Evolutionary conservation across 805 yeast genomes (phyloP).

Genomic region (Barnettozyma pratensis): DNA sequence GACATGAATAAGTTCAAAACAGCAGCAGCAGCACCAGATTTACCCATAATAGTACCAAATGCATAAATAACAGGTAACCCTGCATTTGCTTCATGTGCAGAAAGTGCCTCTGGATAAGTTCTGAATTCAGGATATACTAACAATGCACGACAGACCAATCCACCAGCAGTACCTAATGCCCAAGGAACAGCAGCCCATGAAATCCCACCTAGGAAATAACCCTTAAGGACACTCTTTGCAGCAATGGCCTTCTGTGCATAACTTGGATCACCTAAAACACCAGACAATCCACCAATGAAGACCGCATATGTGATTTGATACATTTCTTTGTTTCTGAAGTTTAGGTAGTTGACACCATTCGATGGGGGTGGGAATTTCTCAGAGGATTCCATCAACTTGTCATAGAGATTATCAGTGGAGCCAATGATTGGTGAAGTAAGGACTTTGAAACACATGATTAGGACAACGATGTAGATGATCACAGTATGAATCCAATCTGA

Average conservation of each 20-base stretch:
- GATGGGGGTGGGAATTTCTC: conserved; percentile 25
- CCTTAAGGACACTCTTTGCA: conserved; percentile 30
- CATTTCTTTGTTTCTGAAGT: conserved; percentile 28
- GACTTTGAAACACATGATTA: conserved; percentile 29
- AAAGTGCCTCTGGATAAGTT: conserved; percentile 38
- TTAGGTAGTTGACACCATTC: conserved; percentile 28
- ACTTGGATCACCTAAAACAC: conserved; percentile 33
- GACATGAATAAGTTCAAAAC: conserved; percentile 77
- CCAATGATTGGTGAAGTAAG: conserved; percentile 38
- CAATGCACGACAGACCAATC: conserved; percentile 33
- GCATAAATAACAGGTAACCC: conserved; percentile 62
- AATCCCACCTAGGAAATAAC: conserved; percentile 34
- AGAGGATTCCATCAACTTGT: conserved; percentile 33
- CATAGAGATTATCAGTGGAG: conserved; percentile 40
- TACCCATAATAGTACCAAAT: conserved; percentile 66
- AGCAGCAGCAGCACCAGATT: conserved; percentile 51
- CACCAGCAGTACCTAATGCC: conserved; percentile 31
- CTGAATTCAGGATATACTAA: conserved; percentile 28
- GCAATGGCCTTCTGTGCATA: conserved; percentile 41
- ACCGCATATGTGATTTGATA: conserved; percentile 28
- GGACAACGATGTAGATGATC: conserved; percentile 35
- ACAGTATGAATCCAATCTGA: conserved; percentile 49
- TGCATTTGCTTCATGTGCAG: conserved; percentile 33
- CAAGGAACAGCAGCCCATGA: conserved; percentile 35
- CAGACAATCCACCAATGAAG: conserved; percentile 27